Percentiles rank a stretch among this genome's conserved stretches.
Conservation (phyloP, 2,329 filamentous ascomycete genomes). For the Neonectria coccinea region DNA sequence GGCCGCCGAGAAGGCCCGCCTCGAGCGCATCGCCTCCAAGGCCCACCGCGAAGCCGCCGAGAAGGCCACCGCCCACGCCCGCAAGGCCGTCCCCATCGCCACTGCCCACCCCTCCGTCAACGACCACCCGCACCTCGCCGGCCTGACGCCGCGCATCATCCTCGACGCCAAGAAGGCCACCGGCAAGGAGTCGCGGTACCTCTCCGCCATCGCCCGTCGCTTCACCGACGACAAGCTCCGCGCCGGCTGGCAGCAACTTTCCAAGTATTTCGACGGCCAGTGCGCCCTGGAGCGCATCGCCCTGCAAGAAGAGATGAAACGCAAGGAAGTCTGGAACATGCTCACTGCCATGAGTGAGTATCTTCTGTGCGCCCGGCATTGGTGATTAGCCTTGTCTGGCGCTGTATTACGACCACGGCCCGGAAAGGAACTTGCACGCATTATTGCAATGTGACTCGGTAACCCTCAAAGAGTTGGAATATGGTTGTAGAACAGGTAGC, state of each 20-base stretch:
- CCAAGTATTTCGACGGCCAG: constrained; percentile 89
- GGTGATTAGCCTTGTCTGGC: constrained; percentile 58
- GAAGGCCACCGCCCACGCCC: constrained; percentile 66
- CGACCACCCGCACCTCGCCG: constrained; percentile 66
- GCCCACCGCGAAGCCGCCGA: constrained; percentile 67
- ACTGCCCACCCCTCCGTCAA: constrained; percentile 69
- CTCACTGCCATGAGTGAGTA: constrained; percentile 75
- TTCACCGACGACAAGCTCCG: constrained; percentile 69
- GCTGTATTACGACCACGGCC: not conserved
- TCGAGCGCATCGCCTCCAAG: constrained; percentile 68
- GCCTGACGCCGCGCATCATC: constrained; percentile 74
- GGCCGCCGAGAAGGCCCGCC: constrained; percentile 70
- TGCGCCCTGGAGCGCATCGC: constrained; percentile 88
- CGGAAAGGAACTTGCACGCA: not conserved
- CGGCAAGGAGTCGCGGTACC: constrained; percentile 79
- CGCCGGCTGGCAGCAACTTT: constrained; percentile 77
- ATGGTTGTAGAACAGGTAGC: constrained; percentile 35
- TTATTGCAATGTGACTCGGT: not conserved
- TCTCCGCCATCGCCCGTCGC: constrained; percentile 68
- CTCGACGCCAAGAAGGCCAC: constrained; percentile 83
- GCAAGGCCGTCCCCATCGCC: constrained; percentile 60
- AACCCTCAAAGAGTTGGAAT: constrained; percentile 29
- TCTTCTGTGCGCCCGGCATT: constrained; percentile 75
- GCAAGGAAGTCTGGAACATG: constrained; percentile 81
- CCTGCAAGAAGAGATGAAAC: constrained; percentile 85